Evolutionary conservation across 768 basidiomycete genomes (phyloP), one percentile per base, ranked within the genome.

Genomic region (Hericium erinaceus): DNA sequence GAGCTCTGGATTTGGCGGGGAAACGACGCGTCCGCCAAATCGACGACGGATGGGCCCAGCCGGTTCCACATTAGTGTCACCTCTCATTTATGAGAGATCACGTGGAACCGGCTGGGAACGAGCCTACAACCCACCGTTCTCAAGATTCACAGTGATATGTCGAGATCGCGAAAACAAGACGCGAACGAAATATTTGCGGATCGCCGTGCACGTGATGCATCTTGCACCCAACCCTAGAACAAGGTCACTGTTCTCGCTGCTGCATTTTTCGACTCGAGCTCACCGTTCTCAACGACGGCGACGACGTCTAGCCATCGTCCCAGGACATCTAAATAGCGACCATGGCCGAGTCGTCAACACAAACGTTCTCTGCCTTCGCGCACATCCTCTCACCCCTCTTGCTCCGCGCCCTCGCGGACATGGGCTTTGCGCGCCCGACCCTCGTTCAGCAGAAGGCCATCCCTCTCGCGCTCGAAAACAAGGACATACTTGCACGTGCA

Each of bases 391-490:
- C 98, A 72, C 75, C 82, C 11, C 84, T 95, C 2, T 73, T 98
- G 41, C 81, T 98, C 2, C 84, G 91, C 12, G 87, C 95, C 4
- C 83, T 99, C 22, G 92, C 95, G 3, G 89, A 95, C 65, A 80
- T 87, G 67, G 86, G 88, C 46, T 98, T 98, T 70, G 83, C 92
- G 16, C 81, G 85, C 40, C 97, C 97, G 7, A 99, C 97, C 0
- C 80, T 91, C 33, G 88, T 99, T 16, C 97, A 99, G 69, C 80
- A 80, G 9, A 92, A 91, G 68, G 88, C 92, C 3, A 95, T 99
- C 51, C 95, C 95, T 1, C 79, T 95, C 16, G 92, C 95, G 1
- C 79, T 99, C 38, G 89, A 93, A 70, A 84, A 87, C 62, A 76
- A 79, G 38, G 97, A 99, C 70, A 89, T 99, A 55, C 83, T 99